Evolutionary conservation across 73 alveolate genomes (phyloP).

Genomic region (Urostyla sp.): DNA sequence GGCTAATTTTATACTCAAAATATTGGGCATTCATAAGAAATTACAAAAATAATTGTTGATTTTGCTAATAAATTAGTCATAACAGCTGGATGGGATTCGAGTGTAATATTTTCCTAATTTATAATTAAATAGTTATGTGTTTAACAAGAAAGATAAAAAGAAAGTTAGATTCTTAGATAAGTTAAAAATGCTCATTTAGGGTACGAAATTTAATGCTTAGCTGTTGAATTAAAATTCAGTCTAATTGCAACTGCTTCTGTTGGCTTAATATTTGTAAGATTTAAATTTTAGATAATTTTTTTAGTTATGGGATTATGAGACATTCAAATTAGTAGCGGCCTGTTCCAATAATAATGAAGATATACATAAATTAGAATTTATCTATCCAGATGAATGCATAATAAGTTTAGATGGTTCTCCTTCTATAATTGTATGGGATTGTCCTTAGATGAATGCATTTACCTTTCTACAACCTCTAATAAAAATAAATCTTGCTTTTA

Average conservation of each 20-base stretch:
- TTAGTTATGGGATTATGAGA: constrained; percentile 60
- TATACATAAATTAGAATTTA: constrained; percentile 33
- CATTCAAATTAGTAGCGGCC: constrained; percentile 52
- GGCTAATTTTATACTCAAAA: constrained; percentile 33
- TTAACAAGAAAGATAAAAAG: constrained; percentile 46
- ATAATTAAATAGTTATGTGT: constrained; percentile 14
- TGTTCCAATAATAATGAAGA: constrained; percentile 46
- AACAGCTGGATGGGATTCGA: constrained; percentile 61
- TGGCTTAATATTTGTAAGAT: constrained; percentile 33
- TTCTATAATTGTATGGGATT: constrained; percentile 52
- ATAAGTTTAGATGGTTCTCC: constrained; percentile 53
- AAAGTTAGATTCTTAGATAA: constrained; percentile 33
- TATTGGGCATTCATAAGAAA: constrained; percentile 53
- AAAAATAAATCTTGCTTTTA: constrained; percentile 29
- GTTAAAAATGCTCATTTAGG: constrained; percentile 62
- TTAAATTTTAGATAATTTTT: not conserved
- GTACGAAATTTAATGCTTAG: constrained; percentile 47
- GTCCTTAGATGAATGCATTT: constrained; percentile 22
- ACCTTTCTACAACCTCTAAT: constrained; percentile 19
- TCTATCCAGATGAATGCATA: constrained; percentile 30
- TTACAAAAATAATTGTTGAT: constrained; percentile 52
- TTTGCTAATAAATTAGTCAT: constrained; percentile 34
- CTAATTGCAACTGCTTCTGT: constrained; percentile 55
- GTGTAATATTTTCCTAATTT: not conserved
- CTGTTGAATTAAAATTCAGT: constrained; percentile 35